Percentiles rank a stretch among this genome's conserved stretches.
Evolutionary conservation across 139 green algal genomes (phyloP).

Genomic region (Chlorella sp.): DNA sequence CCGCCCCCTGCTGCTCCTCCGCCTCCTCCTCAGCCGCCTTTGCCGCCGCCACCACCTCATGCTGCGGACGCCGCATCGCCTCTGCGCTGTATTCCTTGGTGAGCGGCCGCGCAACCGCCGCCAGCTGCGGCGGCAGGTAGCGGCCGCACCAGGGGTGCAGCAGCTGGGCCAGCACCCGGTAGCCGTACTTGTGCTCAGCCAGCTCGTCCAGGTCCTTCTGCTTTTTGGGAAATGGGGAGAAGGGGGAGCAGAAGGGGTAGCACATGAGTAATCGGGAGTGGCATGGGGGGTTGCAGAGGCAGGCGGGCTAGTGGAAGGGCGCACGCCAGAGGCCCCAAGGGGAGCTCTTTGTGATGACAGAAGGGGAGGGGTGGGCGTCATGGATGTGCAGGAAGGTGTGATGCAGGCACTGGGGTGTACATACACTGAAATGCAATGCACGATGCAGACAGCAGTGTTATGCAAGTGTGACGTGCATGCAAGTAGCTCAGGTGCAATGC

Average conservation of each 20-base stretch:
- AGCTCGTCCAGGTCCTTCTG: conserved; percentile 69
- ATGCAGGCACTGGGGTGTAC: background rate
- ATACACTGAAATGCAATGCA: background rate
- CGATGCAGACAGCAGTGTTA: background rate
- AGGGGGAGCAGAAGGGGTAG: no score
- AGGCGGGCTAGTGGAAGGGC: no score
- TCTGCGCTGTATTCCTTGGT: conserved; percentile 28
- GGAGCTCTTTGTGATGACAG: background rate
- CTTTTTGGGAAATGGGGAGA: background rate
- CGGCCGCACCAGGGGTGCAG: conserved; percentile 66
- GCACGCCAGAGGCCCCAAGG: no score
- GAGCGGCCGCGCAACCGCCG: conserved; percentile 61
- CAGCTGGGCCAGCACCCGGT: conserved; percentile 75
- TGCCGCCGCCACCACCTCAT: background rate
- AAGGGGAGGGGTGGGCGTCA: background rate
- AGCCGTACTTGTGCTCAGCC: conserved; percentile 52
- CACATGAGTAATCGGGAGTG: no score
- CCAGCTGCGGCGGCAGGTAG: conserved; percentile 68
- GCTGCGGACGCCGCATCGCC: background rate
- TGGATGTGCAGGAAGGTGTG: background rate
- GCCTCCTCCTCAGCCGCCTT: conserved; percentile 5
- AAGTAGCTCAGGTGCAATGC: no score
- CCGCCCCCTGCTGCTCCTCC: background rate
- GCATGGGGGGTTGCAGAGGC: no score
- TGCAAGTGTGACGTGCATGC: background rate